phyloP scores from a whole-genome alignment of 2,329 filamentous ascomycete genomes.

The Fonsecaea erecta region DNA sequence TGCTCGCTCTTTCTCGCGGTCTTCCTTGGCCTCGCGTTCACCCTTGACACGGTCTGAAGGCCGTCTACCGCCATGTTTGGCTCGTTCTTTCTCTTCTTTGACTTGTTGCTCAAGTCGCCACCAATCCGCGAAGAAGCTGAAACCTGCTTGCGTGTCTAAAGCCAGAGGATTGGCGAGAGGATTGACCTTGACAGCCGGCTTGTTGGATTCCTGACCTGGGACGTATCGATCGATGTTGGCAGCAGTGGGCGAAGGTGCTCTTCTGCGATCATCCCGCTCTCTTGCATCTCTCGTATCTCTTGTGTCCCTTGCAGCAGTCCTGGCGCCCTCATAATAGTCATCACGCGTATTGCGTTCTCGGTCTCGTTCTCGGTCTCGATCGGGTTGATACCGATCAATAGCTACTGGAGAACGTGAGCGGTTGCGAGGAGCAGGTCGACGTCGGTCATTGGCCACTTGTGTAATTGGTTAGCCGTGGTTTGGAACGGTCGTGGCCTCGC shows the following conservation, averaged over 20 bases:
- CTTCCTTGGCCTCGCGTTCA: constrained; percentile 66
- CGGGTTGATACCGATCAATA: constrained; percentile 69
- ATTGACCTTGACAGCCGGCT: constrained; percentile 59
- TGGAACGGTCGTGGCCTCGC: constrained; percentile 20
- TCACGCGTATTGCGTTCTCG: constrained; percentile 32
- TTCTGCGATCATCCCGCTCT: constrained; percentile 62
- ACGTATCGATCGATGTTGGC: constrained; percentile 69
- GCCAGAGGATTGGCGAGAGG: constrained; percentile 65
- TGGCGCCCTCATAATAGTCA: constrained; percentile 22
- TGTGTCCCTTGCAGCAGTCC: constrained; percentile 13
- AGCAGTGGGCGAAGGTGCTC: constrained; percentile 62
- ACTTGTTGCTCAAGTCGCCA: constrained; percentile 67
- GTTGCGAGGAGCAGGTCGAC: constrained; percentile 51
- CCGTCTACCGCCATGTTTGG: constrained; percentile 62
- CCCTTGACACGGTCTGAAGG: constrained; percentile 62
- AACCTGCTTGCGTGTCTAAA: constrained; percentile 69
- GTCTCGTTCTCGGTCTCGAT: constrained; percentile 48
- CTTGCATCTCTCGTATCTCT: constrained; percentile 58
- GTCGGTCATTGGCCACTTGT: constrained; percentile 45
- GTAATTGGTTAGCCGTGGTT: constrained; percentile 6
- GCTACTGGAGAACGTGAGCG: constrained; percentile 65
- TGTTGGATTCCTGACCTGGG: constrained; percentile 62
- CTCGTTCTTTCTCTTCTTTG: constrained; percentile 67
- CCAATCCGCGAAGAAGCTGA: constrained; percentile 72
- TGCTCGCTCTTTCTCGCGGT: constrained; percentile 65